phyloP scores from a whole-genome alignment of 2,329 filamentous ascomycete genomes.

The Claviceps purpurea region DNA sequence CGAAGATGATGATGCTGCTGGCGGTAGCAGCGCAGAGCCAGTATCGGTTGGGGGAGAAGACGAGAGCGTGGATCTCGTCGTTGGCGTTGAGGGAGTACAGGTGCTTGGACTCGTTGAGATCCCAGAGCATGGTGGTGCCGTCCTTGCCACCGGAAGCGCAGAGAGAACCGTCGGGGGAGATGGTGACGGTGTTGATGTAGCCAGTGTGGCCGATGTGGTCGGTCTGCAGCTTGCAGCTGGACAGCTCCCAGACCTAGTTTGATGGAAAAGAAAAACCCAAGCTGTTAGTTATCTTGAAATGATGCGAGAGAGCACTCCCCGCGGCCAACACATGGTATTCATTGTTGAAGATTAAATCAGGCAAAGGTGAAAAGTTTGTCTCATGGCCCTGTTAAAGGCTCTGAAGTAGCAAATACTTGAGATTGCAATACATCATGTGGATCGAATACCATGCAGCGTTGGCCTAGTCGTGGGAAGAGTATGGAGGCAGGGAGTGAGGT shows the following conservation, averaged over 20 bases:
- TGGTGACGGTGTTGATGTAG: conserved; percentile 99
- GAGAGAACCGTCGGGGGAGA: conserved; percentile 97
- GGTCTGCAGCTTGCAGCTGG: conserved; percentile 98
- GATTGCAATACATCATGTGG: conserved; percentile 81
- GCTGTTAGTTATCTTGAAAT: conserved; percentile 3
- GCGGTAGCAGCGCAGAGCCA: conserved; percentile 98
- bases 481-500: background rate
- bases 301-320: background rate
- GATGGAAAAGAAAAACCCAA: background rate
- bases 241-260: conserved; percentile 94
- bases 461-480: background rate
- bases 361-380: conserved; percentile 84
- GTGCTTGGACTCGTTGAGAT: conserved; percentile 99
- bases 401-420: conserved; percentile 99
- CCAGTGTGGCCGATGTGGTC: conserved; percentile 99
- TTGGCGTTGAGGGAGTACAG: conserved; percentile 98
- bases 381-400: conserved; percentile 77
- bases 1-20: conserved; percentile 99
- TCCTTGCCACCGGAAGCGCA: conserved; percentile 99
- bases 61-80: conserved; percentile 99
- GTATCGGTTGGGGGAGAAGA: conserved; percentile 99
- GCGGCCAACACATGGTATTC: background rate
- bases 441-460: conserved; percentile 2
- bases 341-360: conserved; percentile 42
- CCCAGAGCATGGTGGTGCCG: conserved; percentile 99